phyloP scores from a whole-genome alignment of 176 grass and related monocot genomes.

The Eremochloa ophiuroides region DNA sequence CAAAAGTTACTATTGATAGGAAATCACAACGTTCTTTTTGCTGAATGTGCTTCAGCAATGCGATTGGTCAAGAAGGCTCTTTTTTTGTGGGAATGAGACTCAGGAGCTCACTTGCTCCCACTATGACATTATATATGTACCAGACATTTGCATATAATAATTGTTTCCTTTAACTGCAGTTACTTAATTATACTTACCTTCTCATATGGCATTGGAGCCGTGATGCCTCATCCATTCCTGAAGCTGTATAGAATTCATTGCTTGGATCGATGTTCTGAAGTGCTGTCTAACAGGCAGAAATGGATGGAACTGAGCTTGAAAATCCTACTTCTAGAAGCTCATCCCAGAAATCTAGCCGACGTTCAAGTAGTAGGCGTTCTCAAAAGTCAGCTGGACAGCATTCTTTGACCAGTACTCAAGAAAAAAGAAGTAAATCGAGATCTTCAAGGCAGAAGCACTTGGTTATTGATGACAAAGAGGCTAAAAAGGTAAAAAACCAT shows the following conservation, averaged over 20 bases:
- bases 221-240: constrained; percentile 24
- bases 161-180: constrained; percentile 28
- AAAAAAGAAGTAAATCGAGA: constrained; percentile 76
- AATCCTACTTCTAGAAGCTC: constrained; percentile 55
- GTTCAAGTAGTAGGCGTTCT: constrained; percentile 50
- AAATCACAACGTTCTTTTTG: not conserved
- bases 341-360: constrained; percentile 63
- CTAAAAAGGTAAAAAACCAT: constrained; percentile 46
- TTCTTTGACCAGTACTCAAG: constrained; percentile 71
- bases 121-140: not conserved
- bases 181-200: not conserved
- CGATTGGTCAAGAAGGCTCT: not conserved
- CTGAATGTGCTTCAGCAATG: not conserved
- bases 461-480: constrained; percentile 33
- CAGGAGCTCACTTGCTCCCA: not conserved
- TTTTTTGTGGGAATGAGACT: not conserved
- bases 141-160: not conserved
- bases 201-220: constrained; percentile 30
- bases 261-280: constrained; percentile 20
- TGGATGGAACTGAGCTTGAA: constrained; percentile 60
- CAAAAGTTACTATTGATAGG: not conserved
- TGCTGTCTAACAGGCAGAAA: constrained; percentile 31
- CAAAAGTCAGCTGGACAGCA: constrained; percentile 66
- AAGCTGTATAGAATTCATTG: constrained; percentile 9
- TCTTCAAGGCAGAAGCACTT: constrained; percentile 50